A percentile compares a stretch with the other conserved stretches of the same genome.
Evolutionary conservation across 257 asterid genomes (phyloP).

Genomic region (Plectranthus barbatus): DNA sequence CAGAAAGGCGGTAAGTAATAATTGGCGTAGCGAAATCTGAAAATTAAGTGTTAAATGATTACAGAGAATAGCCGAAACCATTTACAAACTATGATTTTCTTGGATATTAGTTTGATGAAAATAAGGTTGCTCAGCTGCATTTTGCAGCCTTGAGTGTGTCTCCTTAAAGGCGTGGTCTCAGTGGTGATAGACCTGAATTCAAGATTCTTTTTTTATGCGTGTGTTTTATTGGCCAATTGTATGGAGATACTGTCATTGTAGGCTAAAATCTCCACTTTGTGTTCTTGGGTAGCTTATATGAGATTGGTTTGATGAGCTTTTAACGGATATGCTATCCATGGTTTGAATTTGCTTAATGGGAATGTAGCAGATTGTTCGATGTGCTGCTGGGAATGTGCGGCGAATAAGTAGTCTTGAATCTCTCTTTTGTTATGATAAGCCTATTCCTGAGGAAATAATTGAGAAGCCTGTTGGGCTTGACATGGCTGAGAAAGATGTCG

Average conservation of each 20-base stretch:
- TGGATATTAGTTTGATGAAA: background rate
- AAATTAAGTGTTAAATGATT: background rate
- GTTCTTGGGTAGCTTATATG: background rate
- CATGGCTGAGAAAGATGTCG: slow-evolving; percentile 44
- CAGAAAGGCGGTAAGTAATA: background rate
- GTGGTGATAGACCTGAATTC: background rate
- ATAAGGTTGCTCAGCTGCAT: too few species aligned
- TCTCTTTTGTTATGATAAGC: slow-evolving; percentile 65
- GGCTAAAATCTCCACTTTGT: background rate
- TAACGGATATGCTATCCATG: background rate
- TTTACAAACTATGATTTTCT: background rate
- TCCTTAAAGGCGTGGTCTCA: background rate
- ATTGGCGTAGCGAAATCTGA: background rate
- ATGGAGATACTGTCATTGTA: background rate
- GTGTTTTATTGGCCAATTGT: background rate
- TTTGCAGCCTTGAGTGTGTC: background rate
- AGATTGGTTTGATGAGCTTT: background rate
- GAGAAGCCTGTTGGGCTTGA: slow-evolving; percentile 69
- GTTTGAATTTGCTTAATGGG: background rate
- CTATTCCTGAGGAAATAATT: slow-evolving; percentile 73
- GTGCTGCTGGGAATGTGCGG: slow-evolving; percentile 38
- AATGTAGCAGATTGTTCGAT: slow-evolving; percentile 33
- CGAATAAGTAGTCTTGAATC: slow-evolving; percentile 61
- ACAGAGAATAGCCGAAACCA: background rate
- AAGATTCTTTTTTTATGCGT: background rate